Conservation (phyloP, 2,329 filamentous ascomycete species). For the Phaeophleospora eucalypticola region DNA sequence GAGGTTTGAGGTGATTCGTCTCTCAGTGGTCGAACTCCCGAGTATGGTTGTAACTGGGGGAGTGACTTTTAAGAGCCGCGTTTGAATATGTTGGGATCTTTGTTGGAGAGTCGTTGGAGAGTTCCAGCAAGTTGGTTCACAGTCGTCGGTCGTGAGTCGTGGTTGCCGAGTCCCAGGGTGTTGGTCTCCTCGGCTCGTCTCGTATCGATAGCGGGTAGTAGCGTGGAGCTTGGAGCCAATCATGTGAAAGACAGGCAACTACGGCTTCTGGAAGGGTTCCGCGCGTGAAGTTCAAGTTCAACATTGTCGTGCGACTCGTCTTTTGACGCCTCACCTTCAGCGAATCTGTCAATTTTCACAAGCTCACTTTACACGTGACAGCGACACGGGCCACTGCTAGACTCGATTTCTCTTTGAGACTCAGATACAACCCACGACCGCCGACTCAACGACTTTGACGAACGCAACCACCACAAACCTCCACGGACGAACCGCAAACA, state of each 20-base stretch:
- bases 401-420: neutral
- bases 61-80: too few species aligned
- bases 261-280: neutral
- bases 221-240: neutral
- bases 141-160: too few species aligned
- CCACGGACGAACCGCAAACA: slow-evolving; percentile 36
- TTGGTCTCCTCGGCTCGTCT: too few species aligned
- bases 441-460: neutral
- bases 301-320: neutral
- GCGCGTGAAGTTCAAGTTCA: neutral
- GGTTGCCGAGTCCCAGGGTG: neutral
- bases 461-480: slow-evolving; percentile 8
- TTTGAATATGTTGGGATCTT: neutral
- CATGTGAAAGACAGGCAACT: neutral
- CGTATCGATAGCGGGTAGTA: too few species aligned
- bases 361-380: neutral
- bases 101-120: neutral
- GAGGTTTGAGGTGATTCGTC: neutral
- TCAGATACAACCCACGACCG: neutral
- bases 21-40: too few species aligned
- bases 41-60: too few species aligned
- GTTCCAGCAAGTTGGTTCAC: too few species aligned
- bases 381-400: neutral
- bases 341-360: neutral
- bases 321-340: neutral